phyloP scores from a whole-genome alignment of 164 flowering plant genomes.

The Magnolia kwangsiensis region DNA sequence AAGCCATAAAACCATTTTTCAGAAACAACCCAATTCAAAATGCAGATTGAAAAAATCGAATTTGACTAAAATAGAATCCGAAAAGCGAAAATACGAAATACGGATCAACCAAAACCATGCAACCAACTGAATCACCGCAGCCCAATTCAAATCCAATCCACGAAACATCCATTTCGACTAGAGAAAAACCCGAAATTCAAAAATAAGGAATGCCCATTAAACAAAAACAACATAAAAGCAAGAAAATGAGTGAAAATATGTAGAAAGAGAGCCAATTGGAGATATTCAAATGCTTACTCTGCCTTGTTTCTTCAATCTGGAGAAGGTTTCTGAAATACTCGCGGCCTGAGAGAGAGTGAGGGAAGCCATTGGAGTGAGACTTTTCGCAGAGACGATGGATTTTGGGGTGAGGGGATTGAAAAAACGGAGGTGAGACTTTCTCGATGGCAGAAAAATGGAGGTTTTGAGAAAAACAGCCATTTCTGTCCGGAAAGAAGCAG shows the following conservation, averaged over 20 bases:
- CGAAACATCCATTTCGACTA: neutral
- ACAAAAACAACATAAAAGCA: neutral
- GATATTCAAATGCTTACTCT: conserved; percentile 38
- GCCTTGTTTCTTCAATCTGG: conserved; percentile 51
- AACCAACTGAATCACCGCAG: neutral
- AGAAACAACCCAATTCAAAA: neutral
- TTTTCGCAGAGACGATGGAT: conserved; percentile 14
- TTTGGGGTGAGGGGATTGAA: conserved; percentile 3
- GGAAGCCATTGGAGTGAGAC: conserved; percentile 44
- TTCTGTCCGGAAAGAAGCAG: neutral
- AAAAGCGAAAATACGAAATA: neutral
- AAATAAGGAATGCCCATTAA: neutral
- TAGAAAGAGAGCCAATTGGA: neutral
- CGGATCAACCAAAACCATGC: neutral
- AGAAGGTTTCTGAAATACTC: conserved; percentile 67
- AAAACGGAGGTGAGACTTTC: conserved; percentile 2
- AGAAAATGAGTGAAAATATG: neutral
- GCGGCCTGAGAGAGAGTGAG: conserved; percentile 28
- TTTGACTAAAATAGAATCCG: neutral
- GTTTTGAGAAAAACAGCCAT: conserved; percentile 23
- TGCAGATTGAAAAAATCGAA: neutral
- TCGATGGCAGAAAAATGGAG: conserved; percentile 11
- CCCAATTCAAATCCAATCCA: neutral
- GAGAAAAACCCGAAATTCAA: neutral
- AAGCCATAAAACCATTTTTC: too few relatives aligned